Conservation (phyloP, 768 basidiomycete genomes). For the Macrocybe gigantea region DNA sequence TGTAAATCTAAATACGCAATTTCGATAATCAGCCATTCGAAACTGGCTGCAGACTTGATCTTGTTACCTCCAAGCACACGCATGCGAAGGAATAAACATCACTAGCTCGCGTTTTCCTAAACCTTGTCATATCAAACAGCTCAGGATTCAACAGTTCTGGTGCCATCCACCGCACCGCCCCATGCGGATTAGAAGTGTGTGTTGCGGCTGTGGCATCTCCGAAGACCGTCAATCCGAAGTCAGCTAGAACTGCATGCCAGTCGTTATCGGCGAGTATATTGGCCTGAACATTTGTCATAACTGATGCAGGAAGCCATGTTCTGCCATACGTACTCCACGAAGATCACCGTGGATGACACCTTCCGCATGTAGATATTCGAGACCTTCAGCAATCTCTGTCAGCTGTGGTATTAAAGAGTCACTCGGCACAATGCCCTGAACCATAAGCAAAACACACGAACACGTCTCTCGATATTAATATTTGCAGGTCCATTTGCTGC, state of each 20-base stretch:
- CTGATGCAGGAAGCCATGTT: background rate
- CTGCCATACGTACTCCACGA: slow-evolving; percentile 10
- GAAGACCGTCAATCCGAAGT: slow-evolving; percentile 27
- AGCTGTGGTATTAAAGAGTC: slow-evolving; percentile 6
- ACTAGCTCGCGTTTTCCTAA: slow-evolving; percentile 18
- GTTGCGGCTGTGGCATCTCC: slow-evolving; percentile 19
- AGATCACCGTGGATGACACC: slow-evolving; percentile 18
- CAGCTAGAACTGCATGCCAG: slow-evolving; percentile 25
- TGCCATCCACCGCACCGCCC: slow-evolving; percentile 28
- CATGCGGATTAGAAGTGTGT: slow-evolving; percentile 17
- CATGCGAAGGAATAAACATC: slow-evolving; percentile 29
- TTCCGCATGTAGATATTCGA: slow-evolving; percentile 16
- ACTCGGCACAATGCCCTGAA: background rate
- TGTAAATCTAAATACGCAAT: slow-evolving; percentile 5
- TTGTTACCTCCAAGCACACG: slow-evolving; percentile 23
- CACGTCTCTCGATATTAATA: slow-evolving; percentile 13
- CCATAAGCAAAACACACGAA: background rate
- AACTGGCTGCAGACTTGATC: background rate
- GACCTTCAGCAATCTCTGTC: slow-evolving; percentile 14
- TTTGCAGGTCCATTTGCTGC: slow-evolving; percentile 10
- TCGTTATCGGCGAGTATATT: slow-evolving; percentile 26
- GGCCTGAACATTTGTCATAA: slow-evolving; percentile 9
- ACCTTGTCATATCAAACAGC: slow-evolving; percentile 14
- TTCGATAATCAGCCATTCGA: background rate
- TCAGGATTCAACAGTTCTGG: slow-evolving; percentile 28